Evolutionary conservation across 2,329 filamentous ascomycete species (phyloP).

Genomic region (Corniculantispora saksenae): DNA sequence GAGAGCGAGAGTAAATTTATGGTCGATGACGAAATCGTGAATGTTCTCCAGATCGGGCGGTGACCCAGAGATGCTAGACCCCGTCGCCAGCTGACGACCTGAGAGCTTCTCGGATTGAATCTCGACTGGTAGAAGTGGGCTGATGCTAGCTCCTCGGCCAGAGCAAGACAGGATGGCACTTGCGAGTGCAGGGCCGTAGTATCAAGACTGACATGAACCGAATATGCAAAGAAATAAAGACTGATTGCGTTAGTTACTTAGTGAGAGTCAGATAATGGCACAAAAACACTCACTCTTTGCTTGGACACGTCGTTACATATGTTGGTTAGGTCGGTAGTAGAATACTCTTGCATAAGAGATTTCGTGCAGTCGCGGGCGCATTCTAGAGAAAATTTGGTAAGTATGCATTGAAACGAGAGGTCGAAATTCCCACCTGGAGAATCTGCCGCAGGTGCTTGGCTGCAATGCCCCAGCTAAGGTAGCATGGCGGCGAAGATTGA

Average conservation of each 20-base stretch:
- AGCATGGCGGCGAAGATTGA: slow-evolving; percentile 9
- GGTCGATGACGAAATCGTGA: slow-evolving; percentile 23
- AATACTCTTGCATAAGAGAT: slow-evolving; percentile 23
- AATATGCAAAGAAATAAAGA: slow-evolving; percentile 35
- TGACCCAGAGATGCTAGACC: slow-evolving; percentile 9
- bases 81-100: slow-evolving; percentile 18
- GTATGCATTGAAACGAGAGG: neutral
- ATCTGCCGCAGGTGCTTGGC: slow-evolving; percentile 11
- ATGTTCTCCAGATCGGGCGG: slow-evolving; percentile 16
- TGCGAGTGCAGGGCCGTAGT: slow-evolving; percentile 34
- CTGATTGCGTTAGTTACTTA: slow-evolving; percentile 22
- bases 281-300: slow-evolving; percentile 27
- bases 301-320: slow-evolving; percentile 26
- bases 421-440: neutral
- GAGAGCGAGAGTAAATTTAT: slow-evolving; percentile 28
- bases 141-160: slow-evolving; percentile 29
- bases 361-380: slow-evolving; percentile 26
- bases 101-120: slow-evolving; percentile 24
- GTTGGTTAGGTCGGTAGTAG: slow-evolving; percentile 20
- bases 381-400: slow-evolving; percentile 10
- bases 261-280: neutral
- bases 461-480: slow-evolving; percentile 16
- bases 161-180: slow-evolving; percentile 31
- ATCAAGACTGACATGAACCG: slow-evolving; percentile 27
- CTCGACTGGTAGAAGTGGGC: slow-evolving; percentile 33